These are phyloP conservation scores for Triticum turgidum DNA, from an alignment of 176 grass and related monocot genomes.

Conservation along the genomic window DNA sequence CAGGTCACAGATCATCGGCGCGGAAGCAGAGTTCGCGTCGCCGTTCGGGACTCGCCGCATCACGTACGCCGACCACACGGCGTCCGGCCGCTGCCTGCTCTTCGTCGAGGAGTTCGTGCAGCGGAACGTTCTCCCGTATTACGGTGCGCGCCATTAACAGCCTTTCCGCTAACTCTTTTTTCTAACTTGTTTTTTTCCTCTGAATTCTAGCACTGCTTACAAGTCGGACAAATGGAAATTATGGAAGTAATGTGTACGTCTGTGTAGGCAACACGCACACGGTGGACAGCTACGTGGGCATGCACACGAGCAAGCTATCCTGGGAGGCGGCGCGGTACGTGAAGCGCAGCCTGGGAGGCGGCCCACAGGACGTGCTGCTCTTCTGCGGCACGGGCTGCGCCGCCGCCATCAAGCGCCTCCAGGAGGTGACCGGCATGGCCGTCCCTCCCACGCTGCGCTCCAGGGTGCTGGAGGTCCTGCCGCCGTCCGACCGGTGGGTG, in stretches of 20 bases:
- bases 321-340: slow-evolving; percentile 51
- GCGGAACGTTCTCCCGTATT: slow-evolving; percentile 58
- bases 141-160: slow-evolving; percentile 36
- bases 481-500: slow-evolving; percentile 57
- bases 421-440: slow-evolving; percentile 66
- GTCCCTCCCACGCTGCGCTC: slow-evolving; percentile 34
- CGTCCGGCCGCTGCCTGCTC: slow-evolving; percentile 57
- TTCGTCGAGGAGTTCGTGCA: slow-evolving; percentile 65
- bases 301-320: slow-evolving; percentile 56
- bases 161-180: background rate
- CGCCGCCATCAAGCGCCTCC: slow-evolving; percentile 67
- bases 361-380: slow-evolving; percentile 46
- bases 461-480: slow-evolving; percentile 34
- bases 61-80: slow-evolving; percentile 80
- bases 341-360: slow-evolving; percentile 60
- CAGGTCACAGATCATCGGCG: slow-evolving; percentile 40
- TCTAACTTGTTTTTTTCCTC: background rate
- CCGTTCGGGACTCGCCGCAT: slow-evolving; percentile 55
- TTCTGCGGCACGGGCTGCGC: slow-evolving; percentile 68
- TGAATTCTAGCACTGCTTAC: no score
- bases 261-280: slow-evolving; percentile 79
- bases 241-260: no score
- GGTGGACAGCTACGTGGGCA: slow-evolving; percentile 70
- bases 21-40: slow-evolving; percentile 48
- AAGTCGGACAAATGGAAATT: no score